A percentile compares a stretch with the other conserved stretches of the same genome.
phyloP scores from a whole-genome alignment of 23 red algal genomes.

The Chondrus crispus region DNA sequence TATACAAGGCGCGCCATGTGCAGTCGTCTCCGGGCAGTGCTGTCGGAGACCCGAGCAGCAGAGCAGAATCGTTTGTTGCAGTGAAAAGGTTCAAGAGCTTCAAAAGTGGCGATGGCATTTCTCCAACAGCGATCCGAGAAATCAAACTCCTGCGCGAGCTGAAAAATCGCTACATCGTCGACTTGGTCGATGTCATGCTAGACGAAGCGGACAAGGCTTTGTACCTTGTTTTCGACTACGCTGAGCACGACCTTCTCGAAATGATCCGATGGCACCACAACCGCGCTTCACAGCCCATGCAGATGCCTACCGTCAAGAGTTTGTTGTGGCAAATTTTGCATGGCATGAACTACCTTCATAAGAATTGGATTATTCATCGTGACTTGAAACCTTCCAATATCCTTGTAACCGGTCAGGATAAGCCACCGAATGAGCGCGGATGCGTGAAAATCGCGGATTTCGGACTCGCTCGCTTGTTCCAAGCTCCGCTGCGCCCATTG shows the following conservation, averaged over 20 bases:
- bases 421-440: slow-evolving; percentile 61
- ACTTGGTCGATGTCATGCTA: slow-evolving; percentile 75
- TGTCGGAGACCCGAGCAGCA: slow-evolving; percentile 26
- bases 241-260: slow-evolving; percentile 92
- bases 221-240: slow-evolving; percentile 97
- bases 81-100: slow-evolving; percentile 83
- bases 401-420: slow-evolving; percentile 76
- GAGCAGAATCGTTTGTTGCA: slow-evolving; percentile 60
- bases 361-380: slow-evolving; percentile 92
- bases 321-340: slow-evolving; percentile 84
- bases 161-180: slow-evolving; percentile 76
- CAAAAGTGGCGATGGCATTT: slow-evolving; percentile 85
- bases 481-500: slow-evolving; percentile 77
- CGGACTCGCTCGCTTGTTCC: slow-evolving; percentile 88
- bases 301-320: slow-evolving; percentile 77
- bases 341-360: slow-evolving; percentile 86
- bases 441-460: slow-evolving; percentile 99
- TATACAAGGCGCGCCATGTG: slow-evolving; percentile 84
- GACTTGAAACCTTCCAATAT: slow-evolving; percentile 89
- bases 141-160: slow-evolving; percentile 87
- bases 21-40: background rate
- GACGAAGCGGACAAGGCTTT: slow-evolving; percentile 76
- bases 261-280: slow-evolving; percentile 82
- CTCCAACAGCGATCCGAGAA: slow-evolving; percentile 85
- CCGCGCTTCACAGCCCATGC: slow-evolving; percentile 56